phyloP scores from a whole-genome alignment of 768 basidiomycete species.

The Bullera alba region DNA sequence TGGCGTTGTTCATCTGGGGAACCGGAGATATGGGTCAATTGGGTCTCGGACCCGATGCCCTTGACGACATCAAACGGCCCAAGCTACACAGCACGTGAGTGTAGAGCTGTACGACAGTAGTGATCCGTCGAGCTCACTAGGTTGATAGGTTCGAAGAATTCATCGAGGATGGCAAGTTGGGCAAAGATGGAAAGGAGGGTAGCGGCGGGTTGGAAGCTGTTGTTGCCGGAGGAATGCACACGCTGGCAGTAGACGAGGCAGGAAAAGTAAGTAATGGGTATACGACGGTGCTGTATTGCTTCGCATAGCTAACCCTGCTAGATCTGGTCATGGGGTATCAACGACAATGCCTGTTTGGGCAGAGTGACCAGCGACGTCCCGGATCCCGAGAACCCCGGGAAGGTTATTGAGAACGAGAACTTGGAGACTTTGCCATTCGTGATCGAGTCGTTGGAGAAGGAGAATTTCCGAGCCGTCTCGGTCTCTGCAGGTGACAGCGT shows the following conservation, averaged over 20 bases:
- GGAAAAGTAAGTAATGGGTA: conserved; percentile 70
- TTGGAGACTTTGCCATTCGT: conserved; percentile 49
- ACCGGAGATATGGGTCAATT: conserved; percentile 91
- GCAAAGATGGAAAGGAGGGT: conserved; percentile 47
- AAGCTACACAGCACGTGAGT: conserved; percentile 61
- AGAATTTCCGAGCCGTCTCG: conserved; percentile 74
- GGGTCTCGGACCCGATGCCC: conserved; percentile 63
- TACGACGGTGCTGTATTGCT: background rate
- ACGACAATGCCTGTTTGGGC: conserved; percentile 83
- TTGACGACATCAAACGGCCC: conserved; percentile 69
- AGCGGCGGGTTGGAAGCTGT: conserved; percentile 66
- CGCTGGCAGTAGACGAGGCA: conserved; percentile 76
- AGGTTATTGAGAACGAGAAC: conserved; percentile 44
- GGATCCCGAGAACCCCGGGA: conserved; percentile 39
- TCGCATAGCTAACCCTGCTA: conserved; percentile 7
- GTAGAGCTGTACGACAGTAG: background rate
- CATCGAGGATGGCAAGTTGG: conserved; percentile 65
- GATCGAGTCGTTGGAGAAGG: conserved; percentile 57
- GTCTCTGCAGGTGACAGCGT: conserved; percentile 82
- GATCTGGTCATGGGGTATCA: conserved; percentile 50
- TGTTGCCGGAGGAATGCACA: conserved; percentile 80
- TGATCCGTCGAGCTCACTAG: background rate
- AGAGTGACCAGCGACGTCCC: conserved; percentile 60
- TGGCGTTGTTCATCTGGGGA: conserved; percentile 78
- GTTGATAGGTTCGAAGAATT: conserved; percentile 56